Evolutionary conservation across 2,329 filamentous ascomycete genomes (phyloP).

Genomic region (Fusarium keratoplasticum): DNA sequence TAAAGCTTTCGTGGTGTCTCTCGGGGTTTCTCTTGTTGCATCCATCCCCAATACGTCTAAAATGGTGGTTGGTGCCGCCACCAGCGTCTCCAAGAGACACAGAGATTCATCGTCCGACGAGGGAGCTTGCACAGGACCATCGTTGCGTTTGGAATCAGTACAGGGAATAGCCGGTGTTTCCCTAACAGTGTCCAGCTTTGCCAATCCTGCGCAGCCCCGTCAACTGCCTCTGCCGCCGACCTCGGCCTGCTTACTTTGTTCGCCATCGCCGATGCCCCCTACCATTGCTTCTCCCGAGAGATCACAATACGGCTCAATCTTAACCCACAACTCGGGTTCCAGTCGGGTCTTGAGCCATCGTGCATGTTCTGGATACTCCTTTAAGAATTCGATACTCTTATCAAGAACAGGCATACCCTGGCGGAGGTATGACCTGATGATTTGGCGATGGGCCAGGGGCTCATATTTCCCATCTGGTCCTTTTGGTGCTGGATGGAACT

Average conservation of each 20-base stretch:
- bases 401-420: neutral
- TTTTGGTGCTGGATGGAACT: conserved; percentile 2
- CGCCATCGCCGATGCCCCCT: neutral
- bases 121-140: neutral
- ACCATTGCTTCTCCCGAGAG: neutral
- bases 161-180: no score
- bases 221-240: neutral
- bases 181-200: neutral
- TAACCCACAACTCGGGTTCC: neutral
- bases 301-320: conserved; percentile 7
- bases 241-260: neutral
- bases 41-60: neutral
- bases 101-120: neutral
- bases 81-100: neutral
- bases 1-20: neutral
- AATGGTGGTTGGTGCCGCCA: neutral
- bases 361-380: conserved; percentile 19
- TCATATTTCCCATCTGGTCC: conserved; percentile 17
- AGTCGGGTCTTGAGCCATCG: conserved; percentile 16
- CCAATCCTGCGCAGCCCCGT: neutral
- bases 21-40: neutral
- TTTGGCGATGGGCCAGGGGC: neutral
- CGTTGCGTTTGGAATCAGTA: neutral
- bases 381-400: conserved; percentile 2
- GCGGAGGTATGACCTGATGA: conserved; percentile 8